A percentile compares a stretch with the other conserved stretches of the same genome.
These are phyloP conservation scores for Leccinum angustisporum DNA, from an alignment of 1,284 basidiomycete genomes.

Conservation along the genomic window DNA sequence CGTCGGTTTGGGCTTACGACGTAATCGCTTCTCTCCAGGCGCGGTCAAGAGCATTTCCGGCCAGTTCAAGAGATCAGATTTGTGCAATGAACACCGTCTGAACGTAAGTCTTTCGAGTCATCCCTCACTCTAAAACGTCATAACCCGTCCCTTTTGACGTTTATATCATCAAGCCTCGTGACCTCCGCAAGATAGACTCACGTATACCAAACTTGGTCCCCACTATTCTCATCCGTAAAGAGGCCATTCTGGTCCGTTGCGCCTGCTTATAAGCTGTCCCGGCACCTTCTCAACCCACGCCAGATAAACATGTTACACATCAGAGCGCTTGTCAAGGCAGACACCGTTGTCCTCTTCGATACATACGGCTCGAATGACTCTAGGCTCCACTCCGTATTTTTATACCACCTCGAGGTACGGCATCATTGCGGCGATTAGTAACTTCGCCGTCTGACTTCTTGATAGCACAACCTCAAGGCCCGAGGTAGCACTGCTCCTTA, in stretches of 20 bases:
- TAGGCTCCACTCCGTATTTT: constrained; percentile 80
- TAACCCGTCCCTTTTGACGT: constrained; percentile 24
- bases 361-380: constrained; percentile 85
- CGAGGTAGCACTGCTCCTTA: constrained; percentile 73
- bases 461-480: constrained; percentile 75
- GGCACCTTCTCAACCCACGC: constrained; percentile 3
- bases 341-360: constrained; percentile 91
- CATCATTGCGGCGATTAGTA: constrained; percentile 15
- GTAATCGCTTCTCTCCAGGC: constrained; percentile 48
- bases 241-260: constrained; percentile 79
- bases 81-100: constrained; percentile 85
- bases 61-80: constrained; percentile 85
- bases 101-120: constrained; percentile 60
- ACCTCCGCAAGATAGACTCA: constrained; percentile 95
- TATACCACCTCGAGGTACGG: constrained; percentile 83
- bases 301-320: constrained; percentile 94
- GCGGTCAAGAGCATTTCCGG: constrained; percentile 90
- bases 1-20: constrained; percentile 13
- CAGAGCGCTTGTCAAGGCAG: constrained; percentile 90
- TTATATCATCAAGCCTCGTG: constrained; percentile 69
- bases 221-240: constrained; percentile 86
- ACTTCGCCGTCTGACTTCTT: constrained; percentile 16
- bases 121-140: constrained; percentile 22
- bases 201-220: constrained; percentile 93
- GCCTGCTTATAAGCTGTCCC: not conserved